Conservation (phyloP, 345 rosid genomes). For the Populus deltoides region DNA sequence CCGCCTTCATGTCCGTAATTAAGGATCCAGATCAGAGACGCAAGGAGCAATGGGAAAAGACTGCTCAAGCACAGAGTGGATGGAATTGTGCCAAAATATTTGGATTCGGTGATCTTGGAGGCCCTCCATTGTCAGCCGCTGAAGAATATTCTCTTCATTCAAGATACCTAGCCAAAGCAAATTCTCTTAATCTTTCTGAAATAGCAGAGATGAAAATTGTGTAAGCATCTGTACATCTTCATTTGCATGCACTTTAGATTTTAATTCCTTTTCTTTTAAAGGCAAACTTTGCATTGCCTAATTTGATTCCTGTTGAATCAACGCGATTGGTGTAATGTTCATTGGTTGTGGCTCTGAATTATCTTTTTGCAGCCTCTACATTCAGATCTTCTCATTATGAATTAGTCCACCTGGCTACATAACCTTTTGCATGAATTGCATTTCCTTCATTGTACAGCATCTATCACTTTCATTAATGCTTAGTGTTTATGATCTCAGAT, state of each 20-base stretch:
- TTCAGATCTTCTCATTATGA: neutral
- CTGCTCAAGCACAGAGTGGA: constrained; percentile 76
- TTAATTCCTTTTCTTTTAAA: neutral
- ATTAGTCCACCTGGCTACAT: neutral
- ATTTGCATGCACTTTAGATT: neutral
- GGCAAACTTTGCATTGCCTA: neutral
- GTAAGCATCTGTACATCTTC: constrained; percentile 44
- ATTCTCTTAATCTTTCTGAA: constrained; percentile 88
- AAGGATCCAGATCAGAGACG: constrained; percentile 97
- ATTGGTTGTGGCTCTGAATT: neutral
- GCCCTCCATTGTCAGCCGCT: constrained; percentile 71
- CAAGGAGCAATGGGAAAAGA: constrained; percentile 94
- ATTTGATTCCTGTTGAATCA: constrained; percentile 1
- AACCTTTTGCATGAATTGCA: neutral
- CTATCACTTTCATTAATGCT: constrained; percentile 1
- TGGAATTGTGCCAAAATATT: constrained; percentile 78
- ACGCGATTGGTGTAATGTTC: neutral
- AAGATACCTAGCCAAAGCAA: constrained; percentile 92
- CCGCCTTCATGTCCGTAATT: constrained; percentile 91
- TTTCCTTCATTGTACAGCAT: neutral
- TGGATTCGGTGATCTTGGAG: constrained; percentile 93
- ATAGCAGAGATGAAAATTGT: constrained; percentile 97
- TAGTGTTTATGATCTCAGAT: constrained; percentile 13
- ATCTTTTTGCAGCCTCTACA: neutral
- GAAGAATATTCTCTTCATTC: constrained; percentile 97